Evolutionary conservation across 768 basidiomycete species (phyloP).

Genomic region (Rhizopogon roseolus): DNA sequence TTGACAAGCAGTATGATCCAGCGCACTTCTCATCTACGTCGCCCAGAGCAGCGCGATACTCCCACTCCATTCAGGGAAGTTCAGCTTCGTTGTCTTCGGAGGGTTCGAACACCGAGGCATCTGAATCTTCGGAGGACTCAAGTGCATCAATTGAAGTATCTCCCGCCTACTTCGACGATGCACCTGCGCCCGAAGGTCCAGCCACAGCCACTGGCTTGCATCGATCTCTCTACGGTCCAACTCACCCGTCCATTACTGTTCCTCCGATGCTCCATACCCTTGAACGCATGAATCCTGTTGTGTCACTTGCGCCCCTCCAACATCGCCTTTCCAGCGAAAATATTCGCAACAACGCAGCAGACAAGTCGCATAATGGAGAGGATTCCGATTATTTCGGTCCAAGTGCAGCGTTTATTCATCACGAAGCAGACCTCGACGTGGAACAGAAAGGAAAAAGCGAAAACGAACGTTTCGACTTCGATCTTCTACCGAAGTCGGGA

Average conservation of each 20-base stretch:
- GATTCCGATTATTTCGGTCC: slow-evolving; percentile 14
- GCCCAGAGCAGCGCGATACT: slow-evolving; percentile 8
- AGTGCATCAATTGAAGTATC: slow-evolving; percentile 32
- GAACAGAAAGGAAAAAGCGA: slow-evolving; percentile 8
- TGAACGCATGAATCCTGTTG: not conserved
- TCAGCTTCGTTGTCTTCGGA: slow-evolving; percentile 8
- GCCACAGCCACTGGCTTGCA: slow-evolving; percentile 35
- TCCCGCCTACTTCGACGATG: slow-evolving; percentile 39
- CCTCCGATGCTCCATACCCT: slow-evolving; percentile 13
- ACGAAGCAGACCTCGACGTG: slow-evolving; percentile 4
- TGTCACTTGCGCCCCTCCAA: not conserved
- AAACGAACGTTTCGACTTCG: slow-evolving; percentile 23
- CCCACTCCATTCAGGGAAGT: not conserved
- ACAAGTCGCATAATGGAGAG: not conserved
- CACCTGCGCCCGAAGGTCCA: slow-evolving; percentile 40
- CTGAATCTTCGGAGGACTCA: slow-evolving; percentile 15
- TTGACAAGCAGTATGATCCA: slow-evolving; percentile 1
- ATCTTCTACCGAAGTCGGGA: slow-evolving; percentile 13
- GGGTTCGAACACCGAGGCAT: slow-evolving; percentile 3
- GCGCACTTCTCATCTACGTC: slow-evolving; percentile 6
- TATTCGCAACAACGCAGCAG: not conserved
- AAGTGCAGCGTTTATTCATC: slow-evolving; percentile 24
- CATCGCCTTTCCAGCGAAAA: not conserved
- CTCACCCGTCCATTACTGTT: slow-evolving; percentile 15
- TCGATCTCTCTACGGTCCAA: slow-evolving; percentile 20